Evolutionary conservation across 2,329 filamentous ascomycete genomes (phyloP), one percentile per base, ranked within the genome.

Genomic region (Apiospora phragmitis): DNA sequence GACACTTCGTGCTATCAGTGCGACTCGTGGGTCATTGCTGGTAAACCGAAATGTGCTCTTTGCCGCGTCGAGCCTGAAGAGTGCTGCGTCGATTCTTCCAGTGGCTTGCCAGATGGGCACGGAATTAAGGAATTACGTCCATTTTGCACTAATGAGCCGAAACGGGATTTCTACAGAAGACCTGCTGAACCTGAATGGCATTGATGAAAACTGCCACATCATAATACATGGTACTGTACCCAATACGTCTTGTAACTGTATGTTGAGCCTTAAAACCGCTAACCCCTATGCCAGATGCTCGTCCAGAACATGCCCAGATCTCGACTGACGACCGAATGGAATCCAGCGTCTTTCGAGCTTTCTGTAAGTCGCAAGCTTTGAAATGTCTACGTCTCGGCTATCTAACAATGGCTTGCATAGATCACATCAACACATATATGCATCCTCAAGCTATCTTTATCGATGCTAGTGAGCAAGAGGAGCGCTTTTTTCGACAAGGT

Each of bases 101-200:
- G 85, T 97, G 78, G 94, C 95, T 7, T 98, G 96, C 80, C 89
- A 93, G 76, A 98, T 98, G 95, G 91, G 91, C 8, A 80, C 80
- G 29, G 87, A 90, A 80, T 86, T 88, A 70, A 85, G 88, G 71
- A 97, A 90, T 77, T 87, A 90, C 73, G 94, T 98, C 11, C 95
- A 98, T 79, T 92, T 97, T 78, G 92, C 89, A 0, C 82, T 98
- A 4, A 87, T 97, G 82, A 92, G 94, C 67, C 87, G 92, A 71
- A 92, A 91, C 71, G 88, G 91, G 16, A 87, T 97, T 68, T 83
- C 88, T 0, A 81, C 97, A 68, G 86, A 90, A 18, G 89, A 93
- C 43, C 84, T 98, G 42, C 86, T 91, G 75, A 85, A 89, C 68
- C 85, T 97, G 71, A 98, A 98, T 79, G 94, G 94, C 42, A 87